Percentiles rank a stretch among this genome's conserved stretches.
Evolutionary conservation across 345 rosid genomes (phyloP).

Genomic region (thale cress (Arabidopsis thaliana)): TAIR10.1 NC_003076.8:2616501-2617000

Average conservation of each 20-base stretch:
- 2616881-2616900: conserved; percentile 63
- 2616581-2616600: conserved; percentile 34
- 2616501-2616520: conserved; percentile 81
- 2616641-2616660: conserved; percentile 56
- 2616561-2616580: conserved; percentile 34
- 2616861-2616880: conserved; percentile 46
- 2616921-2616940: conserved; percentile 40
- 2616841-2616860: conserved; percentile 27
- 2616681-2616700: conserved; percentile 41
- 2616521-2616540: conserved; percentile 51
- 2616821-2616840: conserved; percentile 57
- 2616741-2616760: conserved; percentile 57
- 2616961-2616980: conserved; percentile 77
- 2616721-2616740: conserved; percentile 57
- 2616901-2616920: conserved; percentile 36
- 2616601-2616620: conserved; percentile 56
- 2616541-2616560: not conserved
- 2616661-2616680: conserved; percentile 45
- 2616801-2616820: conserved; percentile 49
- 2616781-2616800: conserved; percentile 37
- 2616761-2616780: conserved; percentile 49
- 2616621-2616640: conserved; percentile 44
- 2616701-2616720: conserved; percentile 36
- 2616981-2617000: conserved; percentile 63
- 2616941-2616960: conserved; percentile 65